Percentiles rank a stretch among this genome's conserved stretches.
Conservation (phyloP, 352 stramenopile species). For the Phytophthora tubulina region DNA sequence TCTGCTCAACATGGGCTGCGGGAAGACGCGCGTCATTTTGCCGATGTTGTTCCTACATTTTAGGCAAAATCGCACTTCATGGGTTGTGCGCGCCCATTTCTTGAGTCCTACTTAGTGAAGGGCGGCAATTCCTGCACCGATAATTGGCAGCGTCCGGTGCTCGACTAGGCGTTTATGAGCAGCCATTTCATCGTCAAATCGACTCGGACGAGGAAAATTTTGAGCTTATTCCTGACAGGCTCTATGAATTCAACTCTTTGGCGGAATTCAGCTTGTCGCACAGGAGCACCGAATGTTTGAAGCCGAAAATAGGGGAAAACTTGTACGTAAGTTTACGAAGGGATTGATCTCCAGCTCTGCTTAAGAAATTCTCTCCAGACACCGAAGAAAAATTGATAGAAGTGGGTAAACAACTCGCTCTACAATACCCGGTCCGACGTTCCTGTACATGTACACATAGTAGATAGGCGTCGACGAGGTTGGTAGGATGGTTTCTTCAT, state of each 20-base stretch:
- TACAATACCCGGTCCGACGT: no score
- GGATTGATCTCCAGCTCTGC: no score
- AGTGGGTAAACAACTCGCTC: no score
- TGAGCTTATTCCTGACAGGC: conserved; percentile 42
- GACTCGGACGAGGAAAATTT: conserved; percentile 41
- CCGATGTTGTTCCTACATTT: conserved; percentile 90
- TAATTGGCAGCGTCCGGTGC: conserved; percentile 58
- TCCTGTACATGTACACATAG: no score
- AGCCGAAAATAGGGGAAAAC: no score
- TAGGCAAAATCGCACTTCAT: conserved; percentile 19
- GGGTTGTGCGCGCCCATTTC: conserved; percentile 71
- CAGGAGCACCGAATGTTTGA: conserved; percentile 90
- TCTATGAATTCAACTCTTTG: conserved; percentile 48
- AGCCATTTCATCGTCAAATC: conserved; percentile 80
- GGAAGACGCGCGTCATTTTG: conserved; percentile 89
- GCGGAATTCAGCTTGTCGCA: conserved; percentile 76
- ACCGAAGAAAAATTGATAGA: no score
- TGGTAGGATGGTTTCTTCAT: no score
- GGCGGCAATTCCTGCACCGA: conserved; percentile 69
- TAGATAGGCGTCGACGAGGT: no score
- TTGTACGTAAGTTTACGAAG: no score
- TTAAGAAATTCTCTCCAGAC: no score
- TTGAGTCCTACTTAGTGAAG: conserved; percentile 74
- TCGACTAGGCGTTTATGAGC: conserved; percentile 59
- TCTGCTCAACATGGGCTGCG: conserved; percentile 90